phyloP scores from a whole-genome alignment of 1,284 basidiomycete species.

The Fomitopsis betulina region DNA sequence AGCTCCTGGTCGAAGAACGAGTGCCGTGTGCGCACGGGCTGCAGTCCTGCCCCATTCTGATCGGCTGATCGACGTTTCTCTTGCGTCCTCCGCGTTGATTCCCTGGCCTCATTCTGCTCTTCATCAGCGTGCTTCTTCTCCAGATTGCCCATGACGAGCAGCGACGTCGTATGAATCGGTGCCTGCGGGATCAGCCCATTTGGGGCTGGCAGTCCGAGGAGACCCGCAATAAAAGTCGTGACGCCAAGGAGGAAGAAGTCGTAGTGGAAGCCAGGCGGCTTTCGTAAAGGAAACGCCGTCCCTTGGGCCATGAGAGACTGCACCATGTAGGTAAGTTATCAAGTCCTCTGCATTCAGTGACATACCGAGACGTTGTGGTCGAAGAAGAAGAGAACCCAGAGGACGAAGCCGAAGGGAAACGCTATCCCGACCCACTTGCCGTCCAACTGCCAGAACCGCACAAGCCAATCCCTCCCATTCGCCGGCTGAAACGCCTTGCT shows the following conservation, averaged over 20 bases:
- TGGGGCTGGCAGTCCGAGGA: conserved; percentile 89
- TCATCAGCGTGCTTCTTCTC: conserved; percentile 41
- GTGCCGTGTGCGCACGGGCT: conserved; percentile 14
- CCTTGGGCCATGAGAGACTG: conserved; percentile 92
- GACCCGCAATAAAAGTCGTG: conserved; percentile 88
- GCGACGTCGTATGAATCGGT: conserved; percentile 87
- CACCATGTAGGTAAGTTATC: background rate
- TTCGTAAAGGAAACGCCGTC: conserved; percentile 84
- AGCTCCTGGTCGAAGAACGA: conserved; percentile 26
- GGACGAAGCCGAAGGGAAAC: conserved; percentile 65
- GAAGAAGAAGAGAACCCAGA: conserved; percentile 76
- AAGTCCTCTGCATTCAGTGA: conserved; percentile 2
- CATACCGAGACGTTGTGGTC: conserved; percentile 82
- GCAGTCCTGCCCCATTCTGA: conserved; percentile 1
- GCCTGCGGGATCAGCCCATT: conserved; percentile 97
- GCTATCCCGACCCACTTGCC: conserved; percentile 88
- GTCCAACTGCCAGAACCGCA: conserved; percentile 88
- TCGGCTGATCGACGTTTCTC: conserved; percentile 8
- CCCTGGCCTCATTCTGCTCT: conserved; percentile 17
- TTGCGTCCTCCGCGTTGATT: background rate
- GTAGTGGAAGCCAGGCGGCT: conserved; percentile 92
- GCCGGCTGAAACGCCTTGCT: conserved; percentile 71
- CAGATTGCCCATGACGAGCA: conserved; percentile 68
- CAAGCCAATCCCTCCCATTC: conserved; percentile 77
- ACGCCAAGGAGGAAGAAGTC: conserved; percentile 88